These are phyloP conservation scores for Periconia sp. DNA, from an alignment of 2,329 filamentous ascomycete genomes.

Conservation along the genomic window DNA sequence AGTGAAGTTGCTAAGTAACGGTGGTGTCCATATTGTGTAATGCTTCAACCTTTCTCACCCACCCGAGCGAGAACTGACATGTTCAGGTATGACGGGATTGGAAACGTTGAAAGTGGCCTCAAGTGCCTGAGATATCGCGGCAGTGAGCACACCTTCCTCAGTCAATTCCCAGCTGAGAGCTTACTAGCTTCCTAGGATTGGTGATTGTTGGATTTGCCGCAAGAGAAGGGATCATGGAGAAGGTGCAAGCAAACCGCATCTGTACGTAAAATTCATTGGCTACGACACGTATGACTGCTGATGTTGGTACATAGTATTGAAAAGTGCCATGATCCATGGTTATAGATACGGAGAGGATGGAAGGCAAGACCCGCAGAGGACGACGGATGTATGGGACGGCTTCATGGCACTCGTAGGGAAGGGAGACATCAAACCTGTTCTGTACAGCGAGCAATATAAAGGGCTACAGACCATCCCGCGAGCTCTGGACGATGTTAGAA, in stretches of 20 bases:
- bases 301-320: constrained; percentile 21
- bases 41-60: too few species aligned
- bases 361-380: constrained; percentile 56
- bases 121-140: constrained; percentile 62
- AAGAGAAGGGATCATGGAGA: constrained; percentile 58
- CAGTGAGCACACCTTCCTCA: too few species aligned
- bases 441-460: constrained; percentile 56
- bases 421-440: constrained; percentile 57
- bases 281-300: constrained; percentile 55
- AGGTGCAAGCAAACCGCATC: constrained; percentile 23
- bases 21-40: constrained; percentile 64
- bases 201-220: constrained; percentile 66
- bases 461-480: constrained; percentile 58
- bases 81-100: constrained; percentile 4
- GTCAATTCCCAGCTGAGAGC: too few species aligned
- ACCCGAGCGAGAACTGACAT: too few species aligned
- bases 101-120: constrained; percentile 29
- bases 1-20: constrained; percentile 53
- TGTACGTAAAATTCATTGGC: too few species aligned
- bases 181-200: constrained; percentile 48
- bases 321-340: constrained; percentile 29
- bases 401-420: constrained; percentile 56
- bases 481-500: constrained; percentile 59
- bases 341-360: constrained; percentile 63
- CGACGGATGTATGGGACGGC: constrained; percentile 58